Conservation (phyloP, 78 protist species). For the Isochrysis galbana region DNA sequence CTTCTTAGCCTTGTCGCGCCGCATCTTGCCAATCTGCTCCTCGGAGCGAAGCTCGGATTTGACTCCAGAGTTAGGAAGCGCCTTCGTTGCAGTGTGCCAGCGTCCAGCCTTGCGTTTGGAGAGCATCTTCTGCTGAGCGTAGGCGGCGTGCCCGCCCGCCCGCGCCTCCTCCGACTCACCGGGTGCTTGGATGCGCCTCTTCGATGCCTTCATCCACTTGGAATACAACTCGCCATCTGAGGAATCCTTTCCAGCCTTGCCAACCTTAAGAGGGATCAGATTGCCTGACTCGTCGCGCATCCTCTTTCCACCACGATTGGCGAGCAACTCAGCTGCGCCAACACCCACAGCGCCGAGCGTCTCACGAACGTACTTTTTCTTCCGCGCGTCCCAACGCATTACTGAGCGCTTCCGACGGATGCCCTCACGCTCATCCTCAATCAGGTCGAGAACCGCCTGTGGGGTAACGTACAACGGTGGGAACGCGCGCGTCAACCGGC, state of each 20-base stretch:
- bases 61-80: not conserved
- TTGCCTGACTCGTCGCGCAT: not conserved
- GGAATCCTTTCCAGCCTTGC: not conserved
- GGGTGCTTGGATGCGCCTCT: not conserved
- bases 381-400: not conserved
- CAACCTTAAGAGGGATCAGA: not conserved
- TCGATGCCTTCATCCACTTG: not conserved
- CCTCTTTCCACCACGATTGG: not conserved
- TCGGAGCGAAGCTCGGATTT: not conserved
- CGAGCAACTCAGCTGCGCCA: not conserved
- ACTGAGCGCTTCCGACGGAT: not conserved
- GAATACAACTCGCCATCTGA: not conserved
- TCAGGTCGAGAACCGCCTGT: not conserved
- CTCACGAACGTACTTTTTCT: constrained; percentile 19
- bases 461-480: no score
- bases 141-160: not conserved
- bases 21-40: not conserved
- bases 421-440: constrained; percentile 22
- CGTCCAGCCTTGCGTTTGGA: no score
- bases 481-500: no score
- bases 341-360: not conserved
- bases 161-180: not conserved
- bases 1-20: not conserved
- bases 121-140: not conserved
- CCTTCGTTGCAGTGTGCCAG: no score